Conservation (phyloP, 2,329 filamentous ascomycete species). For the Penicillium sp. region DNA sequence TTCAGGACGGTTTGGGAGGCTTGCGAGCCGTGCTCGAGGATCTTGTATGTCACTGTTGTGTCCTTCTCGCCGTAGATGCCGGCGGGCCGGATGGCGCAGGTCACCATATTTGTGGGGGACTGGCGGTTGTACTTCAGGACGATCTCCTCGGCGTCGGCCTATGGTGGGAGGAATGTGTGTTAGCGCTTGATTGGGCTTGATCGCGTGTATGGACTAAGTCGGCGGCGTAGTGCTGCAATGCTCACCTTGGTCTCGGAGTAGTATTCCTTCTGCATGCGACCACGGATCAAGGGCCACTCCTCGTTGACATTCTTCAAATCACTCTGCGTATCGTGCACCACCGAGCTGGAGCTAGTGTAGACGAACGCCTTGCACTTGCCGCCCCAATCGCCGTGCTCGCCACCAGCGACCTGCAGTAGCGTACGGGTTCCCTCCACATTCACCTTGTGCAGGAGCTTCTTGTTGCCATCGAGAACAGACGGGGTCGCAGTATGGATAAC, state of each 20-base stretch:
- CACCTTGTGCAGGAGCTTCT: constrained; percentile 72
- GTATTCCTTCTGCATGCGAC: constrained; percentile 71
- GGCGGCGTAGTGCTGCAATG: background rate
- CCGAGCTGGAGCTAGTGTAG: constrained; percentile 86
- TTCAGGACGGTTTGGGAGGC: constrained; percentile 62
- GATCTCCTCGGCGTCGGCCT: constrained; percentile 78
- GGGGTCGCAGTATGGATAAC: constrained; percentile 91
- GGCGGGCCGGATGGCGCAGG: constrained; percentile 79
- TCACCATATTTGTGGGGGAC: constrained; percentile 63
- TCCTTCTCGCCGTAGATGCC: constrained; percentile 93
- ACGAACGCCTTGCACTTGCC: constrained; percentile 70
- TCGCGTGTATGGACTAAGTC: background rate
- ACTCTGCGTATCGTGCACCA: constrained; percentile 76
- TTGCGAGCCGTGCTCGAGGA: constrained; percentile 70
- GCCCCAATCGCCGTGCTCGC: constrained; percentile 65
- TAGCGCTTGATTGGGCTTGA: background rate
- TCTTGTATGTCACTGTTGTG: constrained; percentile 70
- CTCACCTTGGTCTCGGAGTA: constrained; percentile 88
- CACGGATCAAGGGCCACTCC: constrained; percentile 73
- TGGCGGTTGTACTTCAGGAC: constrained; percentile 75
- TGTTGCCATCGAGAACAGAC: constrained; percentile 52
- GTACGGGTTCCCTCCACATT: constrained; percentile 85
- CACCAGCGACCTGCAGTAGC: constrained; percentile 68
- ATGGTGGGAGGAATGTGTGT: background rate
- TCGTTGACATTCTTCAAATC: constrained; percentile 87